These are phyloP conservation scores for Henningerozyma blattae DNA, from an alignment of 805 yeast genomes.

Conservation along the genomic window DNA sequence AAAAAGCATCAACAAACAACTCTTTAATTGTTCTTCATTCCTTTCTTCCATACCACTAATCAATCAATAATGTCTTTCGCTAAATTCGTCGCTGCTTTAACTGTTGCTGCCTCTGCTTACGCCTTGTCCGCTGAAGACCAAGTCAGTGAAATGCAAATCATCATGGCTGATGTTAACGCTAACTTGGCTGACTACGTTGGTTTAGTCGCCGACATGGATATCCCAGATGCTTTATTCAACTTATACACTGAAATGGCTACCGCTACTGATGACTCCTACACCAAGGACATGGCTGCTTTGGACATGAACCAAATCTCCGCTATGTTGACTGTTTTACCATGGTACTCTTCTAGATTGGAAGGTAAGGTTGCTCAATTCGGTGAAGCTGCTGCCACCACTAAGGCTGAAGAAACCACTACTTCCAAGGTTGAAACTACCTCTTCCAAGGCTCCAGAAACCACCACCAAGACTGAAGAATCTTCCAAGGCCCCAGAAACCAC, in stretches of 20 bases:
- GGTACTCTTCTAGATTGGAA: conserved; percentile 24
- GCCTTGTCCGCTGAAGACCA: conserved; percentile 11
- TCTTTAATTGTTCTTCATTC: neutral
- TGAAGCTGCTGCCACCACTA: conserved; percentile 1
- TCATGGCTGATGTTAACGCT: conserved; percentile 12
- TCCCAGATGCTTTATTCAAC: conserved; percentile 15
- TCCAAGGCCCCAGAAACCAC: conserved; percentile 2
- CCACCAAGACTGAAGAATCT: conserved; percentile 2
- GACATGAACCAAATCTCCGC: conserved; percentile 17
- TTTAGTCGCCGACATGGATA: conserved; percentile 6
- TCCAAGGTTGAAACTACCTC: conserved; percentile 4
- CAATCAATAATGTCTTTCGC: conserved; percentile 1
- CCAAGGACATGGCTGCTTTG: conserved; percentile 16
- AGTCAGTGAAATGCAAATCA: conserved; percentile 12
- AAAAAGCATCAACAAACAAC: neutral
- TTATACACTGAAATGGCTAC: conserved; percentile 6
- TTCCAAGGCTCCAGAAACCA: conserved; percentile 1
- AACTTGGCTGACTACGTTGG: conserved; percentile 10
- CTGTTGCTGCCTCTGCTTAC: conserved; percentile 11
- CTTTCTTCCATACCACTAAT: too few species aligned
- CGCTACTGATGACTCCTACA: conserved; percentile 20
- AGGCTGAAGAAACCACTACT: conserved; percentile 1
- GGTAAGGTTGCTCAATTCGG: conserved; percentile 5
- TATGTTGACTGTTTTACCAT: conserved; percentile 25
- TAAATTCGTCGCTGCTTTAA: conserved; percentile 8